Conservation (phyloP, 192 early-diverging fungal species). For the Rhizophagus clarus region DNA sequence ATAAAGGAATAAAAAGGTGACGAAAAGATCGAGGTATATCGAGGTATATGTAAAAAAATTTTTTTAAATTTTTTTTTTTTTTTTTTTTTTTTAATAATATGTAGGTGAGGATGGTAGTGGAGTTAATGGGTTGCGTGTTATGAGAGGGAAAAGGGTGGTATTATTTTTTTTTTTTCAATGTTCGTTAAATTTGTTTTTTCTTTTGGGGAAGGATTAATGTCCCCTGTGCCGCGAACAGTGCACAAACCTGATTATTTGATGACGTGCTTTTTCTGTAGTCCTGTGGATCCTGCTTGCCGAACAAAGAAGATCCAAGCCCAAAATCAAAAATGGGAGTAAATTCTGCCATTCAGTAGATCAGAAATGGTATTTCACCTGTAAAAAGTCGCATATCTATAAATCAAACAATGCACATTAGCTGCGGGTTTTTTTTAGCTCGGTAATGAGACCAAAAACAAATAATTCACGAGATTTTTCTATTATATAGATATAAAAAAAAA, state of each 20-base stretch:
- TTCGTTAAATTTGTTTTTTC: slow-evolving; percentile 23
- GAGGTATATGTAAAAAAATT: background rate
- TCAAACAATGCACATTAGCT: too few species aligned
- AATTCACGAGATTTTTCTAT: background rate
- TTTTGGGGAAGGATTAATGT: slow-evolving; percentile 1
- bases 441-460: background rate
- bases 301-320: slow-evolving; percentile 9
- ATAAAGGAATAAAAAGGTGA: background rate
- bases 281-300: slow-evolving; percentile 5
- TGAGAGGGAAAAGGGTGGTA: background rate
- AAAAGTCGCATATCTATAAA: too few species aligned
- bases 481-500: too few species aligned
- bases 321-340: too few species aligned
- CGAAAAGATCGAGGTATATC: slow-evolving; percentile 8
- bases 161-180: slow-evolving; percentile 11
- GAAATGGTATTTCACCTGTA: too few species aligned
- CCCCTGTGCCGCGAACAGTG: background rate
- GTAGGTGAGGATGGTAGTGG: background rate
- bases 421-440: too few species aligned
- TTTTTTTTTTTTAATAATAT: slow-evolving; percentile 8
- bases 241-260: slow-evolving; percentile 6
- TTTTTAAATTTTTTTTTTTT: slow-evolving; percentile 8
- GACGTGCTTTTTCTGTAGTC: background rate
- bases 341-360: too few species aligned
- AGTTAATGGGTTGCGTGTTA: background rate